phyloP scores from a whole-genome alignment of 2,329 filamentous ascomycete genomes.

The Ophiostoma quercus region DNA sequence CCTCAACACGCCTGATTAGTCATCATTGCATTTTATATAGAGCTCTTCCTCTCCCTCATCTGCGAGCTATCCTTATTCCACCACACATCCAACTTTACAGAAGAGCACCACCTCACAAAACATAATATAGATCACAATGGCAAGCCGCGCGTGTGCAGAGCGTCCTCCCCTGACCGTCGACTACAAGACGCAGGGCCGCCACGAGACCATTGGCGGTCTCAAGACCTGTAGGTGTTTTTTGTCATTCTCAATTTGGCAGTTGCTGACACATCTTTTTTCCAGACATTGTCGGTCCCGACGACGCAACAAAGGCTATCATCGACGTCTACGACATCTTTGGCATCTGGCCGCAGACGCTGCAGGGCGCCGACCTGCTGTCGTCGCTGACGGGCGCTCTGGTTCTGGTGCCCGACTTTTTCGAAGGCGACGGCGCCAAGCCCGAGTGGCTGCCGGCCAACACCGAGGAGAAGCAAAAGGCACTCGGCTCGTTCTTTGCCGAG shows the following conservation, averaged over 20 bases:
- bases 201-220: conserved; percentile 38
- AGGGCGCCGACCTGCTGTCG: conserved; percentile 45
- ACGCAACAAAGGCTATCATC: conserved; percentile 38
- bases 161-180: conserved; percentile 38
- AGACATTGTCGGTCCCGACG: conserved; percentile 37
- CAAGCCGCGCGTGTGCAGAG: conserved; percentile 32
- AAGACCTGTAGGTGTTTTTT: conserved; percentile 39
- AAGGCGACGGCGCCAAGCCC: conserved; percentile 35
- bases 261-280: conserved; percentile 13
- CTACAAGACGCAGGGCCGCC: conserved; percentile 40
- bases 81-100: not conserved
- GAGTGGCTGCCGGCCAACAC: conserved; percentile 40
- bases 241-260: not conserved
- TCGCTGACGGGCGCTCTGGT: conserved; percentile 37
- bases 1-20: not conserved
- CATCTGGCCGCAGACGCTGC: conserved; percentile 41
- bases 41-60: not conserved
- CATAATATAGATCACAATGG: conserved; percentile 21
- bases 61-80: not conserved
- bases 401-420: conserved; percentile 40
- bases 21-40: not conserved
- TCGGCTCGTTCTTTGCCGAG: conserved; percentile 23
- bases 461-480: conserved; percentile 38
- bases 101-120: too few relatives aligned
- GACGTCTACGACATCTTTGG: conserved; percentile 48